Base-by-base conservation (phyloP, 2,329 filamentous ascomycete genomes). In the Aspergillus bombycis region DNA sequence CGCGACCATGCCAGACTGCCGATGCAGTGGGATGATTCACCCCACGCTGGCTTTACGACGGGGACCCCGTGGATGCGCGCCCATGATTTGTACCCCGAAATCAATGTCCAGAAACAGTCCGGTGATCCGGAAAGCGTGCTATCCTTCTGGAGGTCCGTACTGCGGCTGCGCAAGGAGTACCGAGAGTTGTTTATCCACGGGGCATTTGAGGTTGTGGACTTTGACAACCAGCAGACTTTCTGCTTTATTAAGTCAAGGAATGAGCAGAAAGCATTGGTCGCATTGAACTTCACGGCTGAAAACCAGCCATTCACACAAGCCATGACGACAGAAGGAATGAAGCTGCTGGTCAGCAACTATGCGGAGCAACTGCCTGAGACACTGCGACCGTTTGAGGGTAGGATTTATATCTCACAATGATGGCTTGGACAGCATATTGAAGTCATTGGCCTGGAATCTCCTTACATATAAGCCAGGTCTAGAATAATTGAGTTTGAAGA, bases 31-130 rank as follows among this genome's bases (percentile, higher is more conserved):
- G 82, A 83, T 60, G 81, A 75, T 1, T 77, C 77, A 0, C 72
- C 79, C 0, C 82, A 88, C 65, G 88, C 86, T 2, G 89, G 89
- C 0, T 92, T 91, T 76, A 89, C 86, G 4, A 77, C 79, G 59
- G 69, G 78, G 0, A 77, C 77, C 48, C 86, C 87, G 0, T 89
- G 87, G 87, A 89, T 89, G 86, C 79, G 84, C 3, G 79, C 85
- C 7, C 82, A 87, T 64, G 83, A 86, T 43, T 79, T 64, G 21
- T 69, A 67, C 57, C 46, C 12, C 19, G 69, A 68, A 34, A 65
- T 68, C 45, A 70, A 91, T 61, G 88, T 87, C 1, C 81, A 81
- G 16, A 80, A 80, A 3, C 88, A 91, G 70, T 67, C 79, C 1
- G 64, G 78, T 0, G 77, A 83, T 43, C 64, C 77, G 1, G 64